These are phyloP conservation scores for Marasmius fiardii DNA, from an alignment of 1,284 basidiomycete genomes.

Conservation along the genomic window DNA sequence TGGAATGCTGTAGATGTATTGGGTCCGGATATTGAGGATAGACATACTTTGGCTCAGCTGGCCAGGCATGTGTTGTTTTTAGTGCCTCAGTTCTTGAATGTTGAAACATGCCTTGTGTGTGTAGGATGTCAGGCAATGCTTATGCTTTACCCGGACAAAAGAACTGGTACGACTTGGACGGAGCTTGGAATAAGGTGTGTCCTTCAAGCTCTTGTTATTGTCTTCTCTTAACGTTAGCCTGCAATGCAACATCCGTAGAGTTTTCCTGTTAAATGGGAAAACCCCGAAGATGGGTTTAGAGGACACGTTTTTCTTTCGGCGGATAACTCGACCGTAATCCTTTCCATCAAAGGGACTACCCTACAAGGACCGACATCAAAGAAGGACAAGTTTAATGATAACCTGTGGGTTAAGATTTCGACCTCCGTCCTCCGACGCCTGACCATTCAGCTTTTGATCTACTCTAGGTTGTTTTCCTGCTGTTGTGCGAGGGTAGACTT, in stretches of 20 bases:
- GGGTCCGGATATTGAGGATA: conserved; percentile 75
- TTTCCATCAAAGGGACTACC: conserved; percentile 96
- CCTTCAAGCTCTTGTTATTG: not conserved
- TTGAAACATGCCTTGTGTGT: conserved; percentile 22
- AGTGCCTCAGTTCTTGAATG: not conserved
- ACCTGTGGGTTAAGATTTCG: conserved; percentile 43
- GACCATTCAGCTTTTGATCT: conserved; percentile 1
- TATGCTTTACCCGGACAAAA: conserved; percentile 69
- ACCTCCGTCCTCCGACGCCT: not conserved
- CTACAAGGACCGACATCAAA: conserved; percentile 79
- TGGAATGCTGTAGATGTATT: conserved; percentile 56
- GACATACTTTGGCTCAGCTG: conserved; percentile 79
- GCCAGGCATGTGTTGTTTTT: conserved; percentile 26
- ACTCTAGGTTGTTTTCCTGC: conserved; percentile 79
- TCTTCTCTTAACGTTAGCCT: not conserved
- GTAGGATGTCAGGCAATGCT: conserved; percentile 87
- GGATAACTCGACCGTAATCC: conserved; percentile 80
- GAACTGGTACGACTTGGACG: conserved; percentile 84
- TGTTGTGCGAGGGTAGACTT: conserved; percentile 94
- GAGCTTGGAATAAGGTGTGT: conserved; percentile 72
- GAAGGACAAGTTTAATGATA: conserved; percentile 97
- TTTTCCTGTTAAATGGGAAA: conserved; percentile 91
- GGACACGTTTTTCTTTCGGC: conserved; percentile 87
- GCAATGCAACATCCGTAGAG: conserved; percentile 41
- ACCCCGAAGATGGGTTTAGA: conserved; percentile 77